A percentile compares a stretch with the other conserved stretches of the same genome.
Conservation (phyloP, 176 grass and related monocot species). For the Paspalum notatum region DNA sequence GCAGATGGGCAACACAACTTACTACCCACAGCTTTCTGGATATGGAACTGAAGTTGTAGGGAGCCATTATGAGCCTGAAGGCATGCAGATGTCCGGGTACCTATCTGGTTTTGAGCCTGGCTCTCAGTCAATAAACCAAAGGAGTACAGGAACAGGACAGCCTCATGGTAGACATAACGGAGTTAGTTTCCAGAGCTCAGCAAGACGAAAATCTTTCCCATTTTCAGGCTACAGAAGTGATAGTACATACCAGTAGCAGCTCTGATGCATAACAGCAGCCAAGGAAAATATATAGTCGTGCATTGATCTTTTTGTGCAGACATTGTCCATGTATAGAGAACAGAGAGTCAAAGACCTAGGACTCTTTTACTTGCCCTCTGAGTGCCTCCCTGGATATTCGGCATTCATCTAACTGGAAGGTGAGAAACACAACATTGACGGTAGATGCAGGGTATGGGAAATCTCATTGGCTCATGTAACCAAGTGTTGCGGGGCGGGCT, state of each 20-base stretch:
- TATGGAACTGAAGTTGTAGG: conserved; percentile 50
- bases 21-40: conserved; percentile 38
- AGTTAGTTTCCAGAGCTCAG: conserved; percentile 38
- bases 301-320: conserved; percentile 31
- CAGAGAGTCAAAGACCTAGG: conserved; percentile 1
- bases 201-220: conserved; percentile 55
- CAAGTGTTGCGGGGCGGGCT: too few relatives aligned
- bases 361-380: conserved; percentile 36
- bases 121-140: conserved; percentile 58
- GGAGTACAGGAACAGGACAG: conserved; percentile 34
- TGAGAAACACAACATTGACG: conserved; percentile 30
- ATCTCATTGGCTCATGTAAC: conserved; percentile 43
- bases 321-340: conserved; percentile 37
- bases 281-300: conserved; percentile 27
- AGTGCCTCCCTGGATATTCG: conserved; percentile 3
- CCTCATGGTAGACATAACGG: conserved; percentile 35
- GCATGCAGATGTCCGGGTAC: conserved; percentile 36
- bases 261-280: conserved; percentile 27
- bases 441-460: conserved; percentile 29
- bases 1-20: conserved; percentile 27
- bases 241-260: conserved; percentile 43
- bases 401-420: conserved; percentile 29
- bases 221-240: conserved; percentile 58
- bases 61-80: conserved; percentile 22
- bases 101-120: conserved; percentile 56